phyloP scores from a whole-genome alignment of 257 asterid genomes.

The Hygrophila difformis region DNA sequence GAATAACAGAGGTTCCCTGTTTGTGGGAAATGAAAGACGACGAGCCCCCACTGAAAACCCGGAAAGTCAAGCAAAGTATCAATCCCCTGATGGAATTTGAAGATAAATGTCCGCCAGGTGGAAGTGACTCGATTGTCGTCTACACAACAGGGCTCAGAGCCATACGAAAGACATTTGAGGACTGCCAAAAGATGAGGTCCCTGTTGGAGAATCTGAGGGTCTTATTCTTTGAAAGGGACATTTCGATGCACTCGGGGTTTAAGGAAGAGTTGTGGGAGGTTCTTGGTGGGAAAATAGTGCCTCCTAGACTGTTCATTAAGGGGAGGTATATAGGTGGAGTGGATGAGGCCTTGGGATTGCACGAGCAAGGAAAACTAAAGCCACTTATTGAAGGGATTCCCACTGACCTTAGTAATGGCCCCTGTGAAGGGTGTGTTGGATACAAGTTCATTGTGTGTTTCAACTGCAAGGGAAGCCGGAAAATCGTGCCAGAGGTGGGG shows the following conservation, averaged over 20 bases:
- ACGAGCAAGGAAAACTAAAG: constrained; percentile 73
- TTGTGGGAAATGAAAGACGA: constrained; percentile 16
- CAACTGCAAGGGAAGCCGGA: constrained; percentile 79
- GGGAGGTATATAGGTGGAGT: constrained; percentile 97
- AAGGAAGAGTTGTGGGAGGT: constrained; percentile 70
- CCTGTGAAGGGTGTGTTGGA: constrained; percentile 75
- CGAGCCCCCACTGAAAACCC: constrained; percentile 43
- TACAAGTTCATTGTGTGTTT: constrained; percentile 71
- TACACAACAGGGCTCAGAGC: constrained; percentile 93
- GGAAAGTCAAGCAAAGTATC: constrained; percentile 27
- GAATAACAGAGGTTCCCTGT: constrained; percentile 17
- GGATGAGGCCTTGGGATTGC: constrained; percentile 65
- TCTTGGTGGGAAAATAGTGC: constrained; percentile 44
- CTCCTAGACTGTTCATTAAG: constrained; percentile 74
- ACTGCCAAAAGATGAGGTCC: constrained; percentile 57
- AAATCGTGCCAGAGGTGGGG: constrained; percentile 34
- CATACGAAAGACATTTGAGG: constrained; percentile 76
- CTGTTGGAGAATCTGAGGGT: constrained; percentile 51
- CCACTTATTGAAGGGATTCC: constrained; percentile 73
- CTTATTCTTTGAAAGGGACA: constrained; percentile 64
- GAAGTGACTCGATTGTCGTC: constrained; percentile 47
- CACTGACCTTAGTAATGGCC: constrained; percentile 27
- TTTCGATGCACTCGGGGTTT: constrained; percentile 80
- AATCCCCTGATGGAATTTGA: constrained; percentile 45
- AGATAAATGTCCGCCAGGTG: constrained; percentile 79